Evolutionary conservation across 140 eudicot genomes (phyloP).

Genomic region (Senecio squalidus): DNA sequence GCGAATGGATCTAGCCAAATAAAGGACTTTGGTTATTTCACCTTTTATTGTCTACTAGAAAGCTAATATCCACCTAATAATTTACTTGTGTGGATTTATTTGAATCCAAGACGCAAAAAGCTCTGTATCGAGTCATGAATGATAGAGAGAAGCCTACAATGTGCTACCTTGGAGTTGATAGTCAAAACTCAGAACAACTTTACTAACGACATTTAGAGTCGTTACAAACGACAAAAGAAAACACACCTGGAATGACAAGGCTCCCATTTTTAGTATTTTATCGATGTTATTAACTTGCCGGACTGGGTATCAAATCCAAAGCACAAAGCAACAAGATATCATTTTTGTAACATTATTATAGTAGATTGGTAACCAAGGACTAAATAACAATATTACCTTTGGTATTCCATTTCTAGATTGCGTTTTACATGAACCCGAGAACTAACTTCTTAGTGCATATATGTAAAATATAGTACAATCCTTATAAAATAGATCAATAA

Average conservation of each 20-base stretch:
- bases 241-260: conserved; percentile 8
- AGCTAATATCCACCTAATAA: not conserved
- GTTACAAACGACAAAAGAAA: no score
- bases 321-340: conserved; percentile 8
- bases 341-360: conserved; percentile 4
- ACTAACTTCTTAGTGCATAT: no score
- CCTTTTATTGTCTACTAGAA: not conserved
- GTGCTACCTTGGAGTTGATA: no score
- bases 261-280: not conserved
- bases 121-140: no score
- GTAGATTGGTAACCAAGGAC: not conserved
- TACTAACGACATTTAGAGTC: no score
- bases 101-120: not conserved
- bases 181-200: no score
- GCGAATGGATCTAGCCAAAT: not conserved
- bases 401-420: not conserved
- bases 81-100: no score
- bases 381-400: not conserved
- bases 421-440: no score
- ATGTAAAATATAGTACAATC: no score
- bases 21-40: conserved; percentile 4
- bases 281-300: conserved; percentile 12
- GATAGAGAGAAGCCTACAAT: no score
- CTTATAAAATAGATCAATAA: no score
- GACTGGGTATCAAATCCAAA: conserved; percentile 17